Evolutionary conservation across 2,329 filamentous ascomycete genomes (phyloP).

Genomic region (Helicocarpus griseus): DNA sequence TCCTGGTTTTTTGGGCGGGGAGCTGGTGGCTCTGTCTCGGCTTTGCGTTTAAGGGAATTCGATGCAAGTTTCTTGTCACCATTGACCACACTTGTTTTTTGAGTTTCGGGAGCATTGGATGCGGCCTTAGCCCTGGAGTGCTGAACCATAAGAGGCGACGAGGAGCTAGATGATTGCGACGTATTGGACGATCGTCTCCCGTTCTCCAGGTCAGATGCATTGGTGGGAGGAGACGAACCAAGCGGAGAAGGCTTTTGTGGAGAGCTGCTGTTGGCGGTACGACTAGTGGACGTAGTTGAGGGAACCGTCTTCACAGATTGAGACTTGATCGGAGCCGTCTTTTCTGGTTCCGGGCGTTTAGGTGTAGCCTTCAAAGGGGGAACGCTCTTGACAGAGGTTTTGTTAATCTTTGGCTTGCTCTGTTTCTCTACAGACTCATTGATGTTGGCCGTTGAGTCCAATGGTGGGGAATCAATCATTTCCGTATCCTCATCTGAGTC

Average conservation of each 20-base stretch:
- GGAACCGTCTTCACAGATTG: conserved; percentile 24
- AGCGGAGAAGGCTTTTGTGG: conserved; percentile 54
- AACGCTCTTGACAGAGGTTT: conserved; percentile 3
- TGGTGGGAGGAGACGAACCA: conserved; percentile 51
- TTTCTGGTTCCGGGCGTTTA: conserved; percentile 13
- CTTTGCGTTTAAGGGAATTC: conserved; percentile 34
- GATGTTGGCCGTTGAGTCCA: conserved; percentile 14
- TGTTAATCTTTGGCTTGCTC: conserved; percentile 6
- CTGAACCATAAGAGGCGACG: conserved; percentile 36
- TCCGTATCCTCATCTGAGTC: conserved; percentile 43
- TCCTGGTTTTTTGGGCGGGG: not conserved
- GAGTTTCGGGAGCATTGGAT: conserved; percentile 13
- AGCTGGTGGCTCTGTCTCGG: conserved; percentile 19
- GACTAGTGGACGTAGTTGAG: conserved; percentile 28
- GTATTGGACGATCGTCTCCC: conserved; percentile 32
- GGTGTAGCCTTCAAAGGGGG: not conserved
- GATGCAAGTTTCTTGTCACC: conserved; percentile 20
- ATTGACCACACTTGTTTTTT: conserved; percentile 18
- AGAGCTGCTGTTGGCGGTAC: conserved; percentile 36
- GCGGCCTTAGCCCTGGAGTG: conserved; percentile 19
- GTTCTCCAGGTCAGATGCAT: conserved; percentile 48
- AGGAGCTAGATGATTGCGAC: conserved; percentile 36
- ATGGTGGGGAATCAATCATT: conserved; percentile 22
- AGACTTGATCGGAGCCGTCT: conserved; percentile 15
- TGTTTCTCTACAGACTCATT: conserved; percentile 9